Evolutionary conservation across 768 basidiomycete genomes (phyloP).

Genomic region (Termitomyces sp.): DNA sequence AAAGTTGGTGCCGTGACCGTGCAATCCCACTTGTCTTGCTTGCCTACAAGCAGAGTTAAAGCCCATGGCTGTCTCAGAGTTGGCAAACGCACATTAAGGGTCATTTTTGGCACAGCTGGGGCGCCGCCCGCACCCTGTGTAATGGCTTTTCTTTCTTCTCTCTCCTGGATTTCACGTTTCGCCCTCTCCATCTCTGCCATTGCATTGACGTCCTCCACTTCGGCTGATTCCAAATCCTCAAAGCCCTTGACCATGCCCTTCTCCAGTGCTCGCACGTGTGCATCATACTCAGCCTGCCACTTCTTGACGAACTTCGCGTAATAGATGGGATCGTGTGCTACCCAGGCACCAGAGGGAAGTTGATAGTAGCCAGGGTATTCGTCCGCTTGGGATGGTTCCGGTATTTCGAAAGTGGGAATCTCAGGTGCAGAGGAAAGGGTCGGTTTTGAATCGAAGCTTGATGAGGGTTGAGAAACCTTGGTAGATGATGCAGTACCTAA

Average conservation of each 20-base stretch:
- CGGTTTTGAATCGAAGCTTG: slow-evolving; percentile 7
- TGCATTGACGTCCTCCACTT: slow-evolving; percentile 60
- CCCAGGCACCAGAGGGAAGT: slow-evolving; percentile 76
- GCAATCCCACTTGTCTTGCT: slow-evolving; percentile 69
- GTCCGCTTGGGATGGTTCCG: slow-evolving; percentile 69
- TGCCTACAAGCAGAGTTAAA: slow-evolving; percentile 34
- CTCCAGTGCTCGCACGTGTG: slow-evolving; percentile 66
- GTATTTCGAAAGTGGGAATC: slow-evolving; percentile 62
- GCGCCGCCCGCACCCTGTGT: slow-evolving; percentile 53
- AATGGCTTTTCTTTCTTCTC: slow-evolving; percentile 71
- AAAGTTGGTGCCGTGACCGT: slow-evolving; percentile 69
- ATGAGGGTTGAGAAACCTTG: slow-evolving; percentile 8
- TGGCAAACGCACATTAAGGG: slow-evolving; percentile 57
- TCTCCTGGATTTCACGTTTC: slow-evolving; percentile 65
- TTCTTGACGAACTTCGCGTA: slow-evolving; percentile 63
- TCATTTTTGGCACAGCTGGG: slow-evolving; percentile 73
- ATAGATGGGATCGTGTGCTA: slow-evolving; percentile 63
- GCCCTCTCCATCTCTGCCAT: slow-evolving; percentile 74
- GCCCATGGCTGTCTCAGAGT: neutral
- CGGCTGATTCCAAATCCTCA: slow-evolving; percentile 51
- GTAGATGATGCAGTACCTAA: slow-evolving; percentile 19
- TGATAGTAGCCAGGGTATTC: slow-evolving; percentile 86
- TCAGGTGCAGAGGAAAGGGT: slow-evolving; percentile 61
- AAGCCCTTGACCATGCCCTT: slow-evolving; percentile 64
- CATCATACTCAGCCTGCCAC: slow-evolving; percentile 71